A percentile compares a stretch with the other conserved stretches of the same genome.
phyloP scores from a whole-genome alignment of 768 basidiomycete species.

The Tulasnella sp. region DNA sequence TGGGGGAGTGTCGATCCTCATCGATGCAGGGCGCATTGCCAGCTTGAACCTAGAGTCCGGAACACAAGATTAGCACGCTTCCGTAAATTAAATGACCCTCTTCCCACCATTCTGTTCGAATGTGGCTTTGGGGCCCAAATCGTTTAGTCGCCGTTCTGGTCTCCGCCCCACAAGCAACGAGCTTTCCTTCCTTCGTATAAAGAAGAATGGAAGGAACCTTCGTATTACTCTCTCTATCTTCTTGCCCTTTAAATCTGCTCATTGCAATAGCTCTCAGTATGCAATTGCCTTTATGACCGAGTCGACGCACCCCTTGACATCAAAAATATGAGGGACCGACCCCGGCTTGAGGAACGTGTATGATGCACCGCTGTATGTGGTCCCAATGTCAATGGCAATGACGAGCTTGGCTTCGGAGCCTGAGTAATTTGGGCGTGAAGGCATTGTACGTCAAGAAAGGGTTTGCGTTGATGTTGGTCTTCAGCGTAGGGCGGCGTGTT shows the following conservation, averaged over 20 bases:
- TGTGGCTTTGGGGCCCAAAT: neutral
- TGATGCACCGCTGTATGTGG: constrained; percentile 22
- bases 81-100: neutral
- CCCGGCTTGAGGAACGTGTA: constrained; percentile 21
- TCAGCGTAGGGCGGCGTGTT: neutral
- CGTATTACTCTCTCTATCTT: neutral
- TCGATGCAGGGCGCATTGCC: neutral
- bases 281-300: neutral
- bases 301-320: constrained; percentile 11
- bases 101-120: neutral
- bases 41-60: constrained; percentile 2
- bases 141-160: neutral
- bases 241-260: neutral
- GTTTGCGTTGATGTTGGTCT: neutral
- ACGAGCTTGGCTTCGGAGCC: constrained; percentile 3
- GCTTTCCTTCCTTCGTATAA: neutral
- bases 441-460: neutral
- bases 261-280: neutral
- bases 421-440: neutral
- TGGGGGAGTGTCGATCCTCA: neutral
- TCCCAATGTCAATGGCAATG: constrained; percentile 26
- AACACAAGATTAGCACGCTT: neutral
- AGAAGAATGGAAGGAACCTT: constrained; percentile 8
- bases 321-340: neutral
- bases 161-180: neutral